Conservation (phyloP, 2,329 filamentous ascomycete species). For the Curvularia spicifera region DNA sequence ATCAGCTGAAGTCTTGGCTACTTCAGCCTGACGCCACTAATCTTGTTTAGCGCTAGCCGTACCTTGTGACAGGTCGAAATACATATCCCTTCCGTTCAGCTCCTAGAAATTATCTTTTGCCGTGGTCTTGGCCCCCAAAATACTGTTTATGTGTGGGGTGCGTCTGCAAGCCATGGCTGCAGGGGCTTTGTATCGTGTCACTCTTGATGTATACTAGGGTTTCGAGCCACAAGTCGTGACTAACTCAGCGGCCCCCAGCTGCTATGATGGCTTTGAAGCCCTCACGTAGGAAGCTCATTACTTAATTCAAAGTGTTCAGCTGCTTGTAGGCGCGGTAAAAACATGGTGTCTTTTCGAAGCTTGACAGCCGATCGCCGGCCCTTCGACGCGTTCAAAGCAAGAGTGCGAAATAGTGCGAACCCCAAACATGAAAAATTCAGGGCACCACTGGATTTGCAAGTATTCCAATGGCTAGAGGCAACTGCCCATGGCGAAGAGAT, state of each 20-base stretch:
- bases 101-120: not conserved
- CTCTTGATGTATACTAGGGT: not conserved
- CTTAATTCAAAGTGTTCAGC: not conserved
- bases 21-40: conserved; percentile 35
- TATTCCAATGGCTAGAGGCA: conserved; percentile 31
- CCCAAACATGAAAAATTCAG: not conserved
- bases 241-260: not conserved
- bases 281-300: not conserved
- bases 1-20: conserved; percentile 24
- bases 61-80: conserved; percentile 5
- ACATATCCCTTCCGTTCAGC: conserved; percentile 4
- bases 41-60: conserved; percentile 15
- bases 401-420: not conserved
- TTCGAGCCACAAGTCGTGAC: not conserved
- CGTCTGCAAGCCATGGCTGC: not conserved
- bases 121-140: conserved; percentile 14
- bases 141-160: not conserved
- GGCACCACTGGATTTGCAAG: conserved; percentile 13
- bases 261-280: not conserved
- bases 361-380: conserved; percentile 23
- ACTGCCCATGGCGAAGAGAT: conserved; percentile 17
- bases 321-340: not conserved
- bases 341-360: conserved; percentile 21
- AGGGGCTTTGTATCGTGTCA: conserved; percentile 1
- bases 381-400: conserved; percentile 18